Evolutionary conservation across 192 early-diverging fungal species (phyloP).

Genomic region (Polychytrium aggregatum): DNA sequence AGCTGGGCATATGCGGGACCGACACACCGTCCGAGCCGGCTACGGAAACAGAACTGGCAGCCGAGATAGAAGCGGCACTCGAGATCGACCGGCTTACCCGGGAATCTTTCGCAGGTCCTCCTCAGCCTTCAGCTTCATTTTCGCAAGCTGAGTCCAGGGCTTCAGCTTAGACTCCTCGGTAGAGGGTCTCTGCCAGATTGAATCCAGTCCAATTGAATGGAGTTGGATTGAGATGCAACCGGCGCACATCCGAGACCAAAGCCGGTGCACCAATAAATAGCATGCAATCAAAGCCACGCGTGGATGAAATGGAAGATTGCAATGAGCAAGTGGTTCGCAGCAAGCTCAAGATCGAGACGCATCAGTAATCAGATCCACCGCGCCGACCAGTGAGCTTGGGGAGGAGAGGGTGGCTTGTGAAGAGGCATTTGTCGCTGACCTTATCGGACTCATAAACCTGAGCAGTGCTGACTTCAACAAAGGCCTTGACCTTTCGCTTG

Average conservation of each 20-base stretch:
- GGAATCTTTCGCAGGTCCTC: constrained; percentile 65
- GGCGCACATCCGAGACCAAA: too few relatives aligned
- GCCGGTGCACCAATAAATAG: too few relatives aligned
- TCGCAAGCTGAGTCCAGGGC: constrained; percentile 71
- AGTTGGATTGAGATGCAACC: too few relatives aligned
- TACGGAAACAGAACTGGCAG: too few relatives aligned
- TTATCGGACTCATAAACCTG: constrained; percentile 79
- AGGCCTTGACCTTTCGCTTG: constrained; percentile 55
- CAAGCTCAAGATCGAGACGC: too few relatives aligned
- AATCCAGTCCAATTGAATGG: too few relatives aligned
- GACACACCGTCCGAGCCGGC: too few relatives aligned
- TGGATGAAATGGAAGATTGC: neutral
- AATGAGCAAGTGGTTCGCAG: neutral
- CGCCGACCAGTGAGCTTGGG: too few relatives aligned
- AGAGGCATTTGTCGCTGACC: constrained; percentile 34
- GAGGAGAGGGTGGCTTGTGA: too few relatives aligned
- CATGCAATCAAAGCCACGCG: neutral
- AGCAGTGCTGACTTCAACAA: constrained; percentile 80
- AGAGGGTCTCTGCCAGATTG: constrained; percentile 35
- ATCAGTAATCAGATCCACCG: too few relatives aligned
- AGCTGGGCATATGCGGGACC: too few relatives aligned
- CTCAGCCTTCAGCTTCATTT: constrained; percentile 64
- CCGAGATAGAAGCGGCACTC: too few relatives aligned
- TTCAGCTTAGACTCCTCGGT: constrained; percentile 59
- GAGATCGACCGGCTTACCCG: constrained; percentile 31